These are phyloP conservation scores for Chlorella sp. DNA, from an alignment of 139 green algal genomes.

Conservation along the genomic window DNA sequence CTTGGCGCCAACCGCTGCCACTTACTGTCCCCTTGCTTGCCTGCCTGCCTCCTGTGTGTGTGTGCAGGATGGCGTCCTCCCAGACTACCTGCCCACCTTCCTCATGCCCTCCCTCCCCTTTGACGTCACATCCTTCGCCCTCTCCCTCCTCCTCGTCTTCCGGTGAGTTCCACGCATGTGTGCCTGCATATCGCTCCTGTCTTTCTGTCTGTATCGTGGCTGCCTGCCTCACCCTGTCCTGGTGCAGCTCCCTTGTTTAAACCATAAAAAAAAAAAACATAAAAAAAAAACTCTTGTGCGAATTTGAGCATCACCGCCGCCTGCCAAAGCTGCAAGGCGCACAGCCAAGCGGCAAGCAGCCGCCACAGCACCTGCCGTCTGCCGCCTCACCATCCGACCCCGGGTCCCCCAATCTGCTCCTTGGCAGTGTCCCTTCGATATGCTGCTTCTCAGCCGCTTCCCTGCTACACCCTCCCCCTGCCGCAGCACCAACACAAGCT, in stretches of 20 bases:
- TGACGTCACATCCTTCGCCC: slow-evolving; percentile 37
- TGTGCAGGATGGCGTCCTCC: slow-evolving; percentile 16
- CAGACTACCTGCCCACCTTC: neutral
- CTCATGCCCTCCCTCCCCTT: slow-evolving; percentile 29
- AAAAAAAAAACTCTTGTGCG: too few relatives aligned
- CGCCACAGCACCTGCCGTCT: too few relatives aligned
- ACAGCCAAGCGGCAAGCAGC: too few relatives aligned
- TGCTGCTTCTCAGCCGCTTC: neutral
- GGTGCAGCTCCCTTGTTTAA: too few relatives aligned
- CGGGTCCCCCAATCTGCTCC: too few relatives aligned
- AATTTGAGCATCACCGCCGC: too few relatives aligned
- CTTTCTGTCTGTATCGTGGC: neutral
- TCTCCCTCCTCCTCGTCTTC: slow-evolving; percentile 52
- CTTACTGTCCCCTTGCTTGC: neutral
- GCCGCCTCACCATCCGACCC: too few relatives aligned
- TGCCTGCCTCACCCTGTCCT: too few relatives aligned
- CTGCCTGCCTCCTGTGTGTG: neutral
- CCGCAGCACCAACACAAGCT: slow-evolving; percentile 45
- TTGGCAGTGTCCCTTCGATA: neutral
- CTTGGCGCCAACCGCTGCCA: neutral
- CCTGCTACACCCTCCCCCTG: neutral
- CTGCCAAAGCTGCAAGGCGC: too few relatives aligned
- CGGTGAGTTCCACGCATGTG: neutral
- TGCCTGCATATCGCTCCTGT: too few relatives aligned
- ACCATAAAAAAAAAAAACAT: too few relatives aligned